These are phyloP conservation scores for Zymoseptoria brevis DNA, from an alignment of 2,329 filamentous ascomycete species.

Conservation along the genomic window DNA sequence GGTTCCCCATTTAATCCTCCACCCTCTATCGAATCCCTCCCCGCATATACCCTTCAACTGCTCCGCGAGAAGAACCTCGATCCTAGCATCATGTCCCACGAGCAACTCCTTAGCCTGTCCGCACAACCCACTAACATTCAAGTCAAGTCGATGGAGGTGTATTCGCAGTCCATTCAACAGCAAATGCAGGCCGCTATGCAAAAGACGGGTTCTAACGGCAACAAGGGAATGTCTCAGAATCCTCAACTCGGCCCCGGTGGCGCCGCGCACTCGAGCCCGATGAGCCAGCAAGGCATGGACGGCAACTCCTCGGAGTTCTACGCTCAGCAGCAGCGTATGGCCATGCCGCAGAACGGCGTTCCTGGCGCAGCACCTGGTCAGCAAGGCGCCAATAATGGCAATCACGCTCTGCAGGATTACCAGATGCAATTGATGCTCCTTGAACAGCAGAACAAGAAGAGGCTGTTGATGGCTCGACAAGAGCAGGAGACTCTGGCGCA, in stretches of 20 bases:
- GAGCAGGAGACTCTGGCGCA: conserved; percentile 62
- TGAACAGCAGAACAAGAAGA: conserved; percentile 81
- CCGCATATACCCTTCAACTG: conserved; percentile 21
- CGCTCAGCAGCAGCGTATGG: conserved; percentile 15
- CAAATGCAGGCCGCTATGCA: conserved; percentile 75
- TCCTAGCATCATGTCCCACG: conserved; percentile 61
- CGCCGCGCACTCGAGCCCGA: conserved; percentile 26
- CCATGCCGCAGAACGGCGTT: conserved; percentile 25
- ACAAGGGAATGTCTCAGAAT: conserved; percentile 56
- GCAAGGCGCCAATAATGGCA: conserved; percentile 48
- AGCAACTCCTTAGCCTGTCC: conserved; percentile 63
- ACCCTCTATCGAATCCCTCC: conserved; percentile 16
- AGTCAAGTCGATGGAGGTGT: conserved; percentile 78
- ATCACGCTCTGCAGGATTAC: conserved; percentile 77
- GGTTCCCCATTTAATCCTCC: conserved; percentile 22
- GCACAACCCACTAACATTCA: conserved; percentile 52
- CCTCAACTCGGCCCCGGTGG: conserved; percentile 46
- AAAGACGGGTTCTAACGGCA: conserved; percentile 53
- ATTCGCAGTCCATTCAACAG: conserved; percentile 75
- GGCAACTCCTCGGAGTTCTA: conserved; percentile 48
- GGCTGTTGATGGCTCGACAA: conserved; percentile 73
- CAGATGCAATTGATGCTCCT: conserved; percentile 85
- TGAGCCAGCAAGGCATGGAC: conserved; percentile 51
- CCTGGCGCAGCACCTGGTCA: conserved; percentile 22
- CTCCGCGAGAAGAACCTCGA: conserved; percentile 66